Evolutionary conservation across 1,284 basidiomycete genomes (phyloP).

Genomic region (Ganoderma sinense): DNA sequence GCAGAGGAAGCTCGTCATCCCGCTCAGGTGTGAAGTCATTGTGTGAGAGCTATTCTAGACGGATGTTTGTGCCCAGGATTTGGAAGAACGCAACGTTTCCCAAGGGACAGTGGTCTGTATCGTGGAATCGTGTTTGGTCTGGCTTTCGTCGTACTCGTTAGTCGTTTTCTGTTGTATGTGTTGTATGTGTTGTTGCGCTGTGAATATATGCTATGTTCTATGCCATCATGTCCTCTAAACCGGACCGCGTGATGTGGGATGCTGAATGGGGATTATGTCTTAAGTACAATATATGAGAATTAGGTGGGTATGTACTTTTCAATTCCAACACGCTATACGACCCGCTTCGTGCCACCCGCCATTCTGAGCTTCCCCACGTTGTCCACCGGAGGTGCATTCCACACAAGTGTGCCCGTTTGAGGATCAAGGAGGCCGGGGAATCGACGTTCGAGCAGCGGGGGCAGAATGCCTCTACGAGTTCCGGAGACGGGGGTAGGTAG

Average conservation of each 20-base stretch:
- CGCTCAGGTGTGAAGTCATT: slow-evolving; percentile 43
- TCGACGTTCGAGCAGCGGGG: slow-evolving; percentile 49
- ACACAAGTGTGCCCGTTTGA: slow-evolving; percentile 63
- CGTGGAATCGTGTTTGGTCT: slow-evolving; percentile 14
- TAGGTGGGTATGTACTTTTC: slow-evolving; percentile 25
- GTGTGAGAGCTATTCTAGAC: slow-evolving; percentile 32
- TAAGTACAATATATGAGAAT: slow-evolving; percentile 24
- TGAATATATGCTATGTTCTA: slow-evolving; percentile 10
- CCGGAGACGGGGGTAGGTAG: slow-evolving; percentile 14
- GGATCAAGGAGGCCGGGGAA: slow-evolving; percentile 66
- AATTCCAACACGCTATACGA: slow-evolving; percentile 3
- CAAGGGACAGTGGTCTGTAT: slow-evolving; percentile 6
- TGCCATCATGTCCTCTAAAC: neutral
- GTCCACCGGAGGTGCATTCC: slow-evolving; percentile 76
- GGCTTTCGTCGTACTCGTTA: slow-evolving; percentile 10
- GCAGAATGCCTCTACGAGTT: slow-evolving; percentile 51
- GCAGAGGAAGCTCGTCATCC: slow-evolving; percentile 38
- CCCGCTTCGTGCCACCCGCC: slow-evolving; percentile 13
- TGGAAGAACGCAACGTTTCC: slow-evolving; percentile 9
- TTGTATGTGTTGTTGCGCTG: slow-evolving; percentile 7
- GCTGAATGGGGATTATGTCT: slow-evolving; percentile 23
- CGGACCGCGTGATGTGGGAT: neutral
- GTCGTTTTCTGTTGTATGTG: slow-evolving; percentile 1
- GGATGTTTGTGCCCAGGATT: slow-evolving; percentile 24
- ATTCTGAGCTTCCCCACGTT: slow-evolving; percentile 51